phyloP scores from a whole-genome alignment of 805 yeast species.

The Saccharomycopsis vini region DNA sequence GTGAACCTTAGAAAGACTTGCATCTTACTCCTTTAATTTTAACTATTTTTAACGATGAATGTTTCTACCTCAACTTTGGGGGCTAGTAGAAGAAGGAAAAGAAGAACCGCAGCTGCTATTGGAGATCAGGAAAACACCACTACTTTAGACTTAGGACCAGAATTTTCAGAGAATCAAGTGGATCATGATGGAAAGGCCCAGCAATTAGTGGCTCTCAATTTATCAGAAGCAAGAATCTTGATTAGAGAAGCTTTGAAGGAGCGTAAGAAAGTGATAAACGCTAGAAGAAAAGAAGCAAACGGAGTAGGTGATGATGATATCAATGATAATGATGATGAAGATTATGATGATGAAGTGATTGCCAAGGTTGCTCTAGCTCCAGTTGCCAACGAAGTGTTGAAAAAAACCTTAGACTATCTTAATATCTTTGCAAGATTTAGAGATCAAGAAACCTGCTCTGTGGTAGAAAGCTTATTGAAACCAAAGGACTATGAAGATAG shows the following conservation, averaged over 20 bases:
- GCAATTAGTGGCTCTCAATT: conserved; percentile 73
- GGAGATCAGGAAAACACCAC: conserved; percentile 94
- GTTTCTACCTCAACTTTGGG: conserved; percentile 84
- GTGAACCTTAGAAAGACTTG: no score
- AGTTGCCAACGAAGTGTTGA: conserved; percentile 78
- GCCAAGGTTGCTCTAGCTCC: conserved; percentile 48
- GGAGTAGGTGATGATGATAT: conserved; percentile 26
- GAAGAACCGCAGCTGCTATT: conserved; percentile 39
- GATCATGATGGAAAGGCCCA: conserved; percentile 74
- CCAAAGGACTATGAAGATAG: conserved; percentile 56
- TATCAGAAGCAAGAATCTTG: conserved; percentile 82
- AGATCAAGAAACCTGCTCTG: conserved; percentile 86
- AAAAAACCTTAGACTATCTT: conserved; percentile 83
- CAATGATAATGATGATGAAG: conserved; percentile 23
- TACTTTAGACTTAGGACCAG: conserved; percentile 80
- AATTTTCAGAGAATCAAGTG: conserved; percentile 72
- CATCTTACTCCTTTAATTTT: no score
- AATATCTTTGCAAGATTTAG: conserved; percentile 82
- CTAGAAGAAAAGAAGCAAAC: no score
- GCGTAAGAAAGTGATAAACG: conserved; percentile 47
- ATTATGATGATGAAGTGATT: conserved; percentile 27
- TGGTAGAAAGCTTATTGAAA: conserved; percentile 79
- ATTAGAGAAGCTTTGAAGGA: conserved; percentile 85
- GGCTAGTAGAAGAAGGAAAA: conserved; percentile 64
- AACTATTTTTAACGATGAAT: no score